Evolutionary conservation across 1,284 basidiomycete species (phyloP).

Genomic region (Anthracocystis walkeri): DNA sequence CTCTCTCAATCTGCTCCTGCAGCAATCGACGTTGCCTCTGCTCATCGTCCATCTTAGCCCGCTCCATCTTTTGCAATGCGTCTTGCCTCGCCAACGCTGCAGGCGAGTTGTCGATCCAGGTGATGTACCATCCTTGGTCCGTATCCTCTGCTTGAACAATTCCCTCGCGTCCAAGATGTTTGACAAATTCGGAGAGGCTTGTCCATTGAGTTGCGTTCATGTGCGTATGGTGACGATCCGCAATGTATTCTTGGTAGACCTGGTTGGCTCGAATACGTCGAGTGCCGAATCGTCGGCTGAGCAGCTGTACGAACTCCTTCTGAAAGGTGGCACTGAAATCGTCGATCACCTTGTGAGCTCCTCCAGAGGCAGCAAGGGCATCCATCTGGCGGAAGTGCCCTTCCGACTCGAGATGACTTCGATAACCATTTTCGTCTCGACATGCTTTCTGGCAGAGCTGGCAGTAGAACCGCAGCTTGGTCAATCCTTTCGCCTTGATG

Average conservation of each 20-base stretch:
- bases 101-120: constrained; percentile 96
- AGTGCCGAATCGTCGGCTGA: constrained; percentile 76
- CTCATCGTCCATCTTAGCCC: constrained; percentile 90
- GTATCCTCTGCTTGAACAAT: constrained; percentile 94
- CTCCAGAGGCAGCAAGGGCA: constrained; percentile 74
- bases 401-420: constrained; percentile 81
- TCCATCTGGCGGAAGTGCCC: constrained; percentile 95
- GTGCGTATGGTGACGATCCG: constrained; percentile 92
- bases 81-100: constrained; percentile 89
- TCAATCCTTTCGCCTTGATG: constrained; percentile 68
- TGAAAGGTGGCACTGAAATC: constrained; percentile 92
- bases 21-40: constrained; percentile 90
- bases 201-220: constrained; percentile 99
- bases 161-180: constrained; percentile 88
- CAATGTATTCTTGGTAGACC: constrained; percentile 98
- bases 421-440: constrained; percentile 67
- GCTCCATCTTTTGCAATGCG: constrained; percentile 94
- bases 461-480: constrained; percentile 69
- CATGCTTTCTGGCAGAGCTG: constrained; percentile 68
- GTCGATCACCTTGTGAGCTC: constrained; percentile 86
- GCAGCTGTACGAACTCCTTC: constrained; percentile 86
- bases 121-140: constrained; percentile 95
- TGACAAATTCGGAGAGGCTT: constrained; percentile 91
- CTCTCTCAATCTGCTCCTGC: constrained; percentile 92
- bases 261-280: constrained; percentile 77